These are phyloP conservation scores for Hyaloperonospora arabidopsidis DNA, from an alignment of 352 stramenopile species.

Conservation along the genomic window DNA sequence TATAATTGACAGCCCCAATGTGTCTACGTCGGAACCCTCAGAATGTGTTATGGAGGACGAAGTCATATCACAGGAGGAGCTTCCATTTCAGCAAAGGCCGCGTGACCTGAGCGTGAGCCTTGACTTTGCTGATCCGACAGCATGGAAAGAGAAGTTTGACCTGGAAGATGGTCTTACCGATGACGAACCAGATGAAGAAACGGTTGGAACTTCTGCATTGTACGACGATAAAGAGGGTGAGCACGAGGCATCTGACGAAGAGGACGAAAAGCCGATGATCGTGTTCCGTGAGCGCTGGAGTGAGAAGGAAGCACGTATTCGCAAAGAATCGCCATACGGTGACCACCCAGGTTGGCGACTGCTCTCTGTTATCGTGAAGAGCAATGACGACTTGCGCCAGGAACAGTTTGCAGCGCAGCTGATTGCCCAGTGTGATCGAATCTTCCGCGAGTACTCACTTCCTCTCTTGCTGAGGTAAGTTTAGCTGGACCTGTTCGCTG, in stretches of 20 bases:
- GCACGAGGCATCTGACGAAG: conserved; percentile 21
- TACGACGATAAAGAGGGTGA: conserved; percentile 14
- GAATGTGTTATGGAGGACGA: conserved; percentile 10
- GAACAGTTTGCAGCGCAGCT: conserved; percentile 97
- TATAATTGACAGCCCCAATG: conserved; percentile 9
- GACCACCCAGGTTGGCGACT: conserved; percentile 57
- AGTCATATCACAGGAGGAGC: conserved; percentile 28
- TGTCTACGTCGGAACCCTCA: neutral
- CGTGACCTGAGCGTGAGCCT: conserved; percentile 64
- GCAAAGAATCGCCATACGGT: conserved; percentile 41
- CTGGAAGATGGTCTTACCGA: conserved; percentile 60
- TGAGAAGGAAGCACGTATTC: conserved; percentile 68
- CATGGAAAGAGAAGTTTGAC: conserved; percentile 70
- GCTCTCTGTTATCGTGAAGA: conserved; percentile 94
- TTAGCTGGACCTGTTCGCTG: neutral
- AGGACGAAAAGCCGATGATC: conserved; percentile 62
- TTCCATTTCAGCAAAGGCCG: conserved; percentile 18
- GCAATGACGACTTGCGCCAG: conserved; percentile 96
- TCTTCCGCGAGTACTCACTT: conserved; percentile 91
- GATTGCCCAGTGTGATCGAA: conserved; percentile 92
- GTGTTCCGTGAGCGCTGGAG: conserved; percentile 78
- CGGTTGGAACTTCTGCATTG: conserved; percentile 13
- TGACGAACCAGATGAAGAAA: conserved; percentile 35
- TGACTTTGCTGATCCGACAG: conserved; percentile 60
- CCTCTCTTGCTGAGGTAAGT: conserved; percentile 84